These are phyloP conservation scores for Aureobasidium sp. DNA, from an alignment of 2,329 filamentous ascomycete genomes.

Conservation along the genomic window DNA sequence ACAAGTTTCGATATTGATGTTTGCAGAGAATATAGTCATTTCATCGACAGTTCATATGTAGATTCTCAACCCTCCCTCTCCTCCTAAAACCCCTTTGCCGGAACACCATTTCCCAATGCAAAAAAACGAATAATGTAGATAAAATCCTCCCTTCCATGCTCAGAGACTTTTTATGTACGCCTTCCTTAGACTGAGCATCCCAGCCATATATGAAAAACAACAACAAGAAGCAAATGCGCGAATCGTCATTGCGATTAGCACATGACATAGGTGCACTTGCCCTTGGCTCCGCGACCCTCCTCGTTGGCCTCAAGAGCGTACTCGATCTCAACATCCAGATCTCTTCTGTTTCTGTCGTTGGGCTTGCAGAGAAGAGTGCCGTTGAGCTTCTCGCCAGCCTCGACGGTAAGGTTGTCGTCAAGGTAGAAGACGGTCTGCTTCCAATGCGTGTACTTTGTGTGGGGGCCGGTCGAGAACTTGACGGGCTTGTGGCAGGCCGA, in stretches of 20 bases:
- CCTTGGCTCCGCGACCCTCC: constrained; percentile 56
- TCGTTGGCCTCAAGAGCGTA: constrained; percentile 77
- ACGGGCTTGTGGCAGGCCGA: constrained; percentile 97
- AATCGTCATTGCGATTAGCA: constrained; percentile 23
- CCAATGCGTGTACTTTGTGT: constrained; percentile 99
- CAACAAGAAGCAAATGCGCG: not conserved
- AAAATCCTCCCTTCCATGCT: not conserved
- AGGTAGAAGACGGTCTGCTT: constrained; percentile 99
- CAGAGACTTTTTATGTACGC: not conserved
- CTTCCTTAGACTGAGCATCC: not conserved
- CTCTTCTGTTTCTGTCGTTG: constrained; percentile 87
- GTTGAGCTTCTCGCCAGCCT: constrained; percentile 71
- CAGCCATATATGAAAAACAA: not conserved
- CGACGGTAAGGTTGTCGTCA: constrained; percentile 82
- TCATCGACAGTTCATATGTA: not conserved
- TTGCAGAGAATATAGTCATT: not conserved
- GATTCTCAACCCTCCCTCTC: not conserved
- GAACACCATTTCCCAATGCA: constrained; percentile 2
- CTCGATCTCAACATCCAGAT: constrained; percentile 81
- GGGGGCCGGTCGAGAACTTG: constrained; percentile 90
- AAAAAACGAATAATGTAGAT: not conserved
- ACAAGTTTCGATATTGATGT: too few species aligned
- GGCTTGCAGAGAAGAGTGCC: constrained; percentile 74
- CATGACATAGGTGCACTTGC: constrained; percentile 71
- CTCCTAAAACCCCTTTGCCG: not conserved